Base-by-base conservation (phyloP, 2,329 filamentous ascomycete genomes). In the Dryadomyces sulphureus region DNA sequence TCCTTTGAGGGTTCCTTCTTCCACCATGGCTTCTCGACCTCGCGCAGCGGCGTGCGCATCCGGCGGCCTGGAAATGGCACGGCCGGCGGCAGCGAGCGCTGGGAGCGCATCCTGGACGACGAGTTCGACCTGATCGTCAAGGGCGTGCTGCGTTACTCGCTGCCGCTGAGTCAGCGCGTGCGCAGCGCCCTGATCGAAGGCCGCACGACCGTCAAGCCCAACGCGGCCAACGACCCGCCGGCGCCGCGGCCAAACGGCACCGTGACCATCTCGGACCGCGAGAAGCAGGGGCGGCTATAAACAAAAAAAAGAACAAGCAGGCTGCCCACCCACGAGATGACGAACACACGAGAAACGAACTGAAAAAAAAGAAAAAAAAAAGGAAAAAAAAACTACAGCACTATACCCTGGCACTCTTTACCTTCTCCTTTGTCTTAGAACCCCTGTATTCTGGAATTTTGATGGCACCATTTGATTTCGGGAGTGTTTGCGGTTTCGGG, bases 91-190 rank as follows among this genome's bases (percentile, higher is more conserved):
- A 81, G 81, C 2, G 79, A 84, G 57, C 78, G 89, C 12, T 98
- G 92, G 92, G 87, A 94, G 59, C 76, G 79, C 49, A 89, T 96
- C 41, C 70, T 95, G 43, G 78, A 93, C 53, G 84, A 95, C 60
- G 85, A 90, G 39, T 98, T 96, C 55, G 87, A 95, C 54, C 72
- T 98, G 42, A 90, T 96, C 50, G 76, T 98, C 38, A 81, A 92
- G 55, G 92, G 92, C 20, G 84, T 92, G 14, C 70, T 98, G 54
- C 88, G 89, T 58, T 98, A 98, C 57, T 75, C 67, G 25, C 65
- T 81, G 30, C 77, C 77, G 3, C 64, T 81, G 45, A 81, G 75
- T 54, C 72, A 75, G 53, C 72, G 69, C 45, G 61, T 77, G 34
- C 67, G 75, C 51, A 79, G 72, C 52, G 73, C 75, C 8, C 68